Evolutionary conservation across 2,329 filamentous ascomycete genomes (phyloP).

Genomic region (Fonsecaea nubica): DNA sequence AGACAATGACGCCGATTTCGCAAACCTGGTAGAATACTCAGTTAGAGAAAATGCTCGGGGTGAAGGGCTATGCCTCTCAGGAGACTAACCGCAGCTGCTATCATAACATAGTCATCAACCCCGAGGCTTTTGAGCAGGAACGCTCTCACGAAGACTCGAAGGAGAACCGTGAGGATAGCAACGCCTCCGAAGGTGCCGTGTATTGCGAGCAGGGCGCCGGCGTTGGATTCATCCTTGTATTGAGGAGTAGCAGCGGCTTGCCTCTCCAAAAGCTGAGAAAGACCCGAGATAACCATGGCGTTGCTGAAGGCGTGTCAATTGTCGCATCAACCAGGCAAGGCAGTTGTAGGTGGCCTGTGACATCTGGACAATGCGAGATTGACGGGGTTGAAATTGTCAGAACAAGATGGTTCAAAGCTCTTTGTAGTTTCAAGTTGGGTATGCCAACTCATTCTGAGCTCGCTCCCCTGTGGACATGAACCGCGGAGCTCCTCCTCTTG

Average conservation of each 20-base stretch:
- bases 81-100: constrained; percentile 49
- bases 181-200: constrained; percentile 49
- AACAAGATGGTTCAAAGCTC: background rate
- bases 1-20: constrained; percentile 44
- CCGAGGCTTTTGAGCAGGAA: constrained; percentile 57
- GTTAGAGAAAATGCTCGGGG: background rate
- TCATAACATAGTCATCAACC: constrained; percentile 58
- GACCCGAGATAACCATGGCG: constrained; percentile 25
- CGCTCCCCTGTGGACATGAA: background rate
- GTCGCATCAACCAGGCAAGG: constrained; percentile 7
- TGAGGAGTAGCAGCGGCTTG: constrained; percentile 40
- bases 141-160: constrained; percentile 57
- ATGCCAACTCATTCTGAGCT: background rate
- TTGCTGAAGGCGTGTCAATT: background rate
- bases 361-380: background rate
- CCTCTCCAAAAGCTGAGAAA: constrained; percentile 30
- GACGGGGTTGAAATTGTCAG: background rate
- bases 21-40: constrained; percentile 35
- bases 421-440: background rate
- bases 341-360: constrained; percentile 2
- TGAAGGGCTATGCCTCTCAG: background rate
- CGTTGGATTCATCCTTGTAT: constrained; percentile 48
- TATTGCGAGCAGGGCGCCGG: constrained; percentile 50
- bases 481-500: background rate
- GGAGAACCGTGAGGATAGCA: constrained; percentile 49